A percentile compares a stretch with the other conserved stretches of the same genome.
Evolutionary conservation across 192 early-diverging fungal species (phyloP).

Genomic region (Mortierella alpina): DNA sequence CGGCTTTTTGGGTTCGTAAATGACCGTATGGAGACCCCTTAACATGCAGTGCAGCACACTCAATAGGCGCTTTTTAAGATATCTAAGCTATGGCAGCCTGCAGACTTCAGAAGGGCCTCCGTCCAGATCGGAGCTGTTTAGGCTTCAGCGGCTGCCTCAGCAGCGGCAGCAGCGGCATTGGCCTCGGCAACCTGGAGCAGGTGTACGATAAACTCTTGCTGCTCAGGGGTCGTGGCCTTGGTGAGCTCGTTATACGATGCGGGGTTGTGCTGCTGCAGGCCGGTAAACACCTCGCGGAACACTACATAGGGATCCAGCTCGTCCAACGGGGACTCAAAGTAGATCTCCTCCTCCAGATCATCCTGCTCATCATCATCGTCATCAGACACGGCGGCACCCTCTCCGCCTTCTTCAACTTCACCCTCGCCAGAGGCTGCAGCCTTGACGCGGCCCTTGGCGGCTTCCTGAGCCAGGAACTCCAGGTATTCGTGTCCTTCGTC

Average conservation of each 20-base stretch:
- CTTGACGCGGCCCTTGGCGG: slow-evolving; percentile 54
- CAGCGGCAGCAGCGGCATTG: slow-evolving; percentile 43
- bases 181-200: slow-evolving; percentile 59
- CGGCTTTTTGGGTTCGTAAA: too few relatives aligned
- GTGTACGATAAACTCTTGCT: slow-evolving; percentile 61
- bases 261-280: slow-evolving; percentile 67
- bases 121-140: too few relatives aligned
- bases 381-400: slow-evolving; percentile 60
- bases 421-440: neutral
- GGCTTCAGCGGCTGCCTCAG: slow-evolving; percentile 1
- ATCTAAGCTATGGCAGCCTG: too few relatives aligned
- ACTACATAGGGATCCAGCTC: slow-evolving; percentile 77
- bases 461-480: slow-evolving; percentile 56
- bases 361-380: slow-evolving; percentile 75
- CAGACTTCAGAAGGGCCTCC: too few relatives aligned
- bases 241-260: slow-evolving; percentile 66
- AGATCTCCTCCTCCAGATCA: slow-evolving; percentile 78
- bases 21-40: too few relatives aligned
- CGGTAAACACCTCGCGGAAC: slow-evolving; percentile 75
- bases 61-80: too few relatives aligned
- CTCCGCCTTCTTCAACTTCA: slow-evolving; percentile 55
- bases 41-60: too few relatives aligned
- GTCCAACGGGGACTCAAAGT: slow-evolving; percentile 84
- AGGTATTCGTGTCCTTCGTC: slow-evolving; percentile 58
- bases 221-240: slow-evolving; percentile 62